These are phyloP conservation scores for Monilinia polystroma DNA, from an alignment of 2,329 filamentous ascomycete species.

Conservation along the genomic window DNA sequence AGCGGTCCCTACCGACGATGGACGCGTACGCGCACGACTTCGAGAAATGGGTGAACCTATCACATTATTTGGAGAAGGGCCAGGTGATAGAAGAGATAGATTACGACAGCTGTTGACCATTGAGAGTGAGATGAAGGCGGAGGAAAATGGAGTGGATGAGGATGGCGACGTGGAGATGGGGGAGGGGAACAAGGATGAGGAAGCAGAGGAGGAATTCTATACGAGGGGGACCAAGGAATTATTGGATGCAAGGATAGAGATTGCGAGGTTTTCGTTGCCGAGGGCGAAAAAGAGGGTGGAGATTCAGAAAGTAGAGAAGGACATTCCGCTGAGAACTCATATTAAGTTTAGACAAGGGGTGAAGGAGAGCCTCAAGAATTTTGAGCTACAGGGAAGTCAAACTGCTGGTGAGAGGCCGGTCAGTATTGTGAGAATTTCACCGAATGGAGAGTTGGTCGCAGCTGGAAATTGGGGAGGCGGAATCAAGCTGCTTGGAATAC, in stretches of 20 bases:
- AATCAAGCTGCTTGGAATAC: slow-evolving; percentile 81
- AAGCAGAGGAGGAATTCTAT: slow-evolving; percentile 92
- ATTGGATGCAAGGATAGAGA: slow-evolving; percentile 71
- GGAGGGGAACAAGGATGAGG: slow-evolving; percentile 57
- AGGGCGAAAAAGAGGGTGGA: slow-evolving; percentile 74
- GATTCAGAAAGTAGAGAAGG: slow-evolving; percentile 76
- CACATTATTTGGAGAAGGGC: slow-evolving; percentile 90
- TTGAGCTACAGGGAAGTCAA: slow-evolving; percentile 92
- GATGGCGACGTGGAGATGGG: slow-evolving; percentile 61
- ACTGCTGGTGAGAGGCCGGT: slow-evolving; percentile 88
- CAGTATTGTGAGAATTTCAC: slow-evolving; percentile 88
- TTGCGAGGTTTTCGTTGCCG: slow-evolving; percentile 81
- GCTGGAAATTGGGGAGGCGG: slow-evolving; percentile 92
- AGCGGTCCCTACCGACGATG: slow-evolving; percentile 91
- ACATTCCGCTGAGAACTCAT: slow-evolving; percentile 82
- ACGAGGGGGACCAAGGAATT: slow-evolving; percentile 76
- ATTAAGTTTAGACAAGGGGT: slow-evolving; percentile 88
- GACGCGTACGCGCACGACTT: slow-evolving; percentile 74
- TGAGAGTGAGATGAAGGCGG: slow-evolving; percentile 61
- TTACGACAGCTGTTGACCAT: slow-evolving; percentile 77
- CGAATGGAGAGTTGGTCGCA: slow-evolving; percentile 77
- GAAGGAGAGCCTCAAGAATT: slow-evolving; percentile 76
- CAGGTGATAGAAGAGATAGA: slow-evolving; percentile 80
- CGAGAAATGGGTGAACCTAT: slow-evolving; percentile 90
- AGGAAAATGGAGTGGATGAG: slow-evolving; percentile 56